Evolutionary conservation across 805 yeast species (phyloP), one percentile per base, ranked within the genome.

Genomic region (Ogataea polymorpha): DNA sequence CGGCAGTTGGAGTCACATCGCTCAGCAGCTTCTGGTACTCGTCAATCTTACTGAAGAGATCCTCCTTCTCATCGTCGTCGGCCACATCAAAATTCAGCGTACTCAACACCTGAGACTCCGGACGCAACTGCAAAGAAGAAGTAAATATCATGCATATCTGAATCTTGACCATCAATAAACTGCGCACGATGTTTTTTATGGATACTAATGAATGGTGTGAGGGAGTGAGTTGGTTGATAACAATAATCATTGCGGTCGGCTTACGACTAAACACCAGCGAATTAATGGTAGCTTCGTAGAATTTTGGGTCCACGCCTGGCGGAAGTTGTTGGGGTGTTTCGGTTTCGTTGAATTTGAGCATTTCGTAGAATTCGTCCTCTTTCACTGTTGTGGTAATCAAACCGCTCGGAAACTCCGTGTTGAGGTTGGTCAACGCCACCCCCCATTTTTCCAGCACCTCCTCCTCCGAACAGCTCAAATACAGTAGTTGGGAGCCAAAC

Each of bases 391-490:
- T 50, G 1, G 67, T 59, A 1, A 63, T 32, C 11, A 53, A 18
- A 1, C 45, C 46, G 8, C 44, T 44, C 2, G 61, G 57, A 35
- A 63, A 56, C 14, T 45, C 48, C 3, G 51, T 37, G 14, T 47
- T 48, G 21, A 41, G 29, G 23, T 61, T 49, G 6, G 51, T 49
- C 4, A 65, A 46, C 2, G 61, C 66, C 20, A 51, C 42, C 2
- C 47, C 46, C 69, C 69, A 65, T 47, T 58, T 65, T 23, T 54
- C 56, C 23, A 58, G 29, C 2, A 59, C 48, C 35, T 50, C 48
- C 3, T 48, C 15, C 4, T 43, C 32, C 10, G 36, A 17, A 38
- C 50, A 47, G 15, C 48, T 51, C 5, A 53, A 25, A 20, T 38
- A 25, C 16, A 44, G 2, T 27, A 24, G 12, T 2, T 24, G 31